Base-by-base conservation (phyloP, 2,329 filamentous ascomycete species). In the Nemania bipapillata region DNA sequence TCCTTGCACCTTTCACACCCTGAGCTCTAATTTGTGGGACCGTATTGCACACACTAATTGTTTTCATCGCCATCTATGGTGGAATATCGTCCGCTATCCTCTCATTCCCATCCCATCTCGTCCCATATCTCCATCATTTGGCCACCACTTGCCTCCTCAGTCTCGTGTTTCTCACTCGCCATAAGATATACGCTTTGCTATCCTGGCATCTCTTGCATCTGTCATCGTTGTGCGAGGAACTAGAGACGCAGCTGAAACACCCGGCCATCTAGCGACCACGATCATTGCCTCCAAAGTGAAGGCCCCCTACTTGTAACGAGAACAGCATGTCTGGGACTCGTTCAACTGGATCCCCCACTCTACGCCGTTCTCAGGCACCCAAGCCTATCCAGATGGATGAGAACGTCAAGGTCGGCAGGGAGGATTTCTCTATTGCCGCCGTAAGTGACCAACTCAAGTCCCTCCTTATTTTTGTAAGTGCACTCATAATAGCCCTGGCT, bases 301-400 rank as follows among this genome's bases (percentile, higher is more conserved):
- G 37, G 32, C 3, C 42, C n/a, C 28, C 35, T 24, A 62, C 17
- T 28, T 49, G 35, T 15, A 65, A 70, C 68, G 60, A 53, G 64
- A 49, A 58, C 63, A 60, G 50, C 66, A 85, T 85, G 83, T 82
- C 82, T 75, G 75, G 77, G 67, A 75, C 73, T 69, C 74, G 75
- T 47, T 79, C 81, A 28, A 80, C 80, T 26, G 83, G 81, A 53
- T 85, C 84, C 58, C 83, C 83, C 20, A 77, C 74, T 58, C 75
- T 80, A 62, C 80, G 80, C 67, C 82, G 79, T 30, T 67, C 76
- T 30, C 75, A 75, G 9, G 72, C 74, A 20, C 72, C 77, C 70
- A 80, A 79, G 74, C 79, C 73, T 50, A 67, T 71, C 42, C 72
- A 74, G 6, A 76, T 77, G 66, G 78, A 81, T 66, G 81, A 83